phyloP scores from a whole-genome alignment of 2,329 filamentous ascomycete genomes.

The Drechslerella coelobrocha region DNA sequence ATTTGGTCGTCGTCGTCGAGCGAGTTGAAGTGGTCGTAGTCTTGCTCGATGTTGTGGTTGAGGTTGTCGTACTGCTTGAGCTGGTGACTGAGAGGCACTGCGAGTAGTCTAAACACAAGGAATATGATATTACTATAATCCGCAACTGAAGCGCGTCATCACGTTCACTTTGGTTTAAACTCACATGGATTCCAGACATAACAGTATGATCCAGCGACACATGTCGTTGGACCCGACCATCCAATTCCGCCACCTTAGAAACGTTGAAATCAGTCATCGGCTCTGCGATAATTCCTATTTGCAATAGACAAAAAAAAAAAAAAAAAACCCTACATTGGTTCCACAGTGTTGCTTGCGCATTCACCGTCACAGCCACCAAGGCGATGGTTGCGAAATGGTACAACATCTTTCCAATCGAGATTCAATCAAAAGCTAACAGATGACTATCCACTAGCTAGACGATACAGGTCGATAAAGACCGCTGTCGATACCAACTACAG shows the following conservation, averaged over 20 bases:
- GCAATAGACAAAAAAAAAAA: neutral
- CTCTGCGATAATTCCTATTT: neutral
- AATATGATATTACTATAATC: neutral
- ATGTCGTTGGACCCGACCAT: conserved; percentile 17
- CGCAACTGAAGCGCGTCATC: too few species aligned
- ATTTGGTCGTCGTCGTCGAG: neutral
- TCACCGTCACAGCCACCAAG: conserved; percentile 16
- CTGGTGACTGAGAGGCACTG: conserved; percentile 42
- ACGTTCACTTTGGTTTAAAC: too few species aligned
- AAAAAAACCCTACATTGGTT: conserved; percentile 17
- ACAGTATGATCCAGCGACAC: conserved; percentile 23
- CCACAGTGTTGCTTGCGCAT: conserved; percentile 19
- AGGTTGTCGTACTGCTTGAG: conserved; percentile 17
- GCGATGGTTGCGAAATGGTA: conserved; percentile 16
- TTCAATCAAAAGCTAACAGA: neutral
- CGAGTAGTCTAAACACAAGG: conserved; percentile 33
- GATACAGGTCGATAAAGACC: too few species aligned
- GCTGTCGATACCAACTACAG: too few species aligned
- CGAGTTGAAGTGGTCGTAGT: neutral
- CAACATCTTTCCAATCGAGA: conserved; percentile 3
- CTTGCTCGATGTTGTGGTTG: neutral
- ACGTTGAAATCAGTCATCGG: neutral
- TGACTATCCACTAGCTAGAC: too few species aligned
- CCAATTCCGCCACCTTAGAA: conserved; percentile 28
- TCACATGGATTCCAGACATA: conserved; percentile 30